A percentile compares a stretch with the other conserved stretches of the same genome.
Evolutionary conservation across 768 basidiomycete genomes (phyloP).

Genomic region (Polyporus arcularius): DNA sequence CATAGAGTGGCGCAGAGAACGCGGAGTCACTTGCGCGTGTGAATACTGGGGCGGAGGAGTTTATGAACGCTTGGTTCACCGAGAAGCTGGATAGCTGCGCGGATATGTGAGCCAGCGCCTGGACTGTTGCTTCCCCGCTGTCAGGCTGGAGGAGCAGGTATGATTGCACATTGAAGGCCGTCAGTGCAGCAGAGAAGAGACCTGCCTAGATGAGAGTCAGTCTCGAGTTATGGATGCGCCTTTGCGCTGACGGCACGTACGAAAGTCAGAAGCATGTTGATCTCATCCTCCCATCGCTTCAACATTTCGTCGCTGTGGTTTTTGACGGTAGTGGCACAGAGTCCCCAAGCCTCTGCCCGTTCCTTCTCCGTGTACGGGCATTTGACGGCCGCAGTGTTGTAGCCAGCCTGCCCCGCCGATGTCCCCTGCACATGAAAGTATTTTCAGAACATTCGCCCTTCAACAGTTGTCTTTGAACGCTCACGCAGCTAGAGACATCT

Average conservation of each 20-base stretch:
- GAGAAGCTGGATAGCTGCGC: constrained; percentile 3
- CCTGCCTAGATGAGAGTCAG: background rate
- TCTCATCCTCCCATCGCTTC: background rate
- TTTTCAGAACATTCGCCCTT: too few species aligned
- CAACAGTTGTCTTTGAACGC: too few species aligned
- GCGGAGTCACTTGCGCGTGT: background rate
- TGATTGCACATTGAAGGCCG: constrained; percentile 7
- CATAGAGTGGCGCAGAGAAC: background rate
- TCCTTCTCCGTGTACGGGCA: background rate
- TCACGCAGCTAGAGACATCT: too few species aligned
- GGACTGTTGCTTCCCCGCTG: background rate
- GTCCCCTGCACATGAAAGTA: too few species aligned
- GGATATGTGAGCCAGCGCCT: background rate
- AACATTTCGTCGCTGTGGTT: constrained; percentile 1
- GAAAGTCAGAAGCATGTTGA: background rate
- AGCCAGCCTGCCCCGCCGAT: too few species aligned
- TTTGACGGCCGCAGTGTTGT: too few species aligned
- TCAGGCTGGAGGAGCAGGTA: constrained; percentile 2
- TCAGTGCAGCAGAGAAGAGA: background rate
- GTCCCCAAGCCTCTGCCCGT: background rate
- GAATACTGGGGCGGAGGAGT: background rate
- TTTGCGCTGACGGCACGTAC: background rate
- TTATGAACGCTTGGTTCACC: background rate
- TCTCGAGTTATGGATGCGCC: too few species aligned
- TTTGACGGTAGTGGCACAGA: background rate